These are phyloP conservation scores for Trifolium fragiferum DNA, from an alignment of 306 rosid genomes.

Conservation along the genomic window DNA sequence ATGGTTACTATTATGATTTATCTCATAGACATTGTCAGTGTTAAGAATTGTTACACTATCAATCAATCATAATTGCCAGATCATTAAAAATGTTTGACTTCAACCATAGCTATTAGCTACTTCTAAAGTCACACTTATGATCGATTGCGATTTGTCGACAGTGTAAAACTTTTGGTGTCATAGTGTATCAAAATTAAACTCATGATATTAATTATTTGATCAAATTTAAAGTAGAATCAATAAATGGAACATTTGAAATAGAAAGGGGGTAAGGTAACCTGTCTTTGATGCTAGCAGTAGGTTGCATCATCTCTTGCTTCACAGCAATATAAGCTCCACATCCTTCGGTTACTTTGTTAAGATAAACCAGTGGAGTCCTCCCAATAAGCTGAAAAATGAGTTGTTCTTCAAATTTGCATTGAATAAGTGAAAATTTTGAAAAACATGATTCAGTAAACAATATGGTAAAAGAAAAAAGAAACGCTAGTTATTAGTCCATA, in stretches of 20 bases:
- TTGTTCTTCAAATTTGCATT: conserved; percentile 16
- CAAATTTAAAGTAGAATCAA: conserved; percentile 7
- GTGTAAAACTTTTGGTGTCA: too few species aligned
- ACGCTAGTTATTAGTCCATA: too few species aligned
- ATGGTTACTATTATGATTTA: too few species aligned
- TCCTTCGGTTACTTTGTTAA: conserved; percentile 93
- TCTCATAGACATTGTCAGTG: too few species aligned
- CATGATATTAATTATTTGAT: too few species aligned
- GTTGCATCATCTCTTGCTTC: conserved; percentile 99
- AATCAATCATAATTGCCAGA: too few species aligned
- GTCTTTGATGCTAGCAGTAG: conserved; percentile 95
- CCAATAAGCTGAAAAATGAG: conserved; percentile 77
- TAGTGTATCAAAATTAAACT: too few species aligned
- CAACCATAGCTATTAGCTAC: too few species aligned
- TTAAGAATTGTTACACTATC: too few species aligned
- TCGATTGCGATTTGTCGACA: too few species aligned
- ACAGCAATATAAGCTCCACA: conserved; percentile 95
- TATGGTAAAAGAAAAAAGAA: background rate
- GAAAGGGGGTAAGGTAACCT: conserved; percentile 51
- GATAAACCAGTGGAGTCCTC: conserved; percentile 84
- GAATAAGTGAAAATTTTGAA: background rate
- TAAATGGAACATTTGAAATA: background rate
- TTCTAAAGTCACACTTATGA: too few species aligned
- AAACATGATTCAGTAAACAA: conserved; percentile 19
- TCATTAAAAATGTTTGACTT: too few species aligned